phyloP scores from a whole-genome alignment of 208 protist species.

The Leishmania major region DNA sequence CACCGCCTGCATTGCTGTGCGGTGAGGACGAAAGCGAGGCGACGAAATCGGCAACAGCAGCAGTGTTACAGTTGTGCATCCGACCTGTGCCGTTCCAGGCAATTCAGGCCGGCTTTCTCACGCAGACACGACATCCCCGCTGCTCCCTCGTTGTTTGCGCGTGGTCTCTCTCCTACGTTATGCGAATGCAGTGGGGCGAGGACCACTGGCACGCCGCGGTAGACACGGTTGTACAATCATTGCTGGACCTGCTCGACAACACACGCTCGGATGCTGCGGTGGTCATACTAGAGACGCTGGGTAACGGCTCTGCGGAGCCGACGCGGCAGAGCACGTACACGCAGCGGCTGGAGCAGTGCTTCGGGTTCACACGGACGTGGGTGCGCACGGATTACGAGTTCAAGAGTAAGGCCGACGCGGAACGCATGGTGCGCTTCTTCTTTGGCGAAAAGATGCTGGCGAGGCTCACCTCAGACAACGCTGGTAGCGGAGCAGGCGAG shows the following conservation, averaged over 20 bases:
- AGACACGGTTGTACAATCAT: constrained; percentile 43
- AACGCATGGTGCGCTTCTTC: constrained; percentile 76
- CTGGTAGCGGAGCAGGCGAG: neutral
- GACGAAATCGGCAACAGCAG: neutral
- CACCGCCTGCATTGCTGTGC: neutral
- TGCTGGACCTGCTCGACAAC: constrained; percentile 47
- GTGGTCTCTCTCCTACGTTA: constrained; percentile 87
- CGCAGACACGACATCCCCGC: constrained; percentile 32
- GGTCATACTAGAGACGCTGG: constrained; percentile 82
- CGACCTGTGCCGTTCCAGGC: constrained; percentile 56
- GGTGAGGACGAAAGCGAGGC: neutral
- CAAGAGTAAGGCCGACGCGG: constrained; percentile 45
- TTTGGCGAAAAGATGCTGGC: constrained; percentile 54
- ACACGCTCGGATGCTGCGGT: constrained; percentile 45
- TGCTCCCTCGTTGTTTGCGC: constrained; percentile 73
- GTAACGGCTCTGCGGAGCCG: constrained; percentile 54
- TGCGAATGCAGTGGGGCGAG: constrained; percentile 75
- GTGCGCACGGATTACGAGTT: constrained; percentile 88
- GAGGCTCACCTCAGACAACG: constrained; percentile 18
- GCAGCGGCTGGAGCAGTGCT: constrained; percentile 54
- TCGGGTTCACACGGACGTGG: constrained; percentile 67
- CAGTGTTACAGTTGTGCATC: constrained; percentile 42
- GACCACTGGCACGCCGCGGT: constrained; percentile 67
- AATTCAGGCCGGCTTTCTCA: constrained; percentile 49
- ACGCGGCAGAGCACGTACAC: constrained; percentile 71